Percentiles rank a stretch among this genome's conserved stretches.
phyloP scores from a whole-genome alignment of 352 stramenopile species.

The Phytophthora chlamydospora region DNA sequence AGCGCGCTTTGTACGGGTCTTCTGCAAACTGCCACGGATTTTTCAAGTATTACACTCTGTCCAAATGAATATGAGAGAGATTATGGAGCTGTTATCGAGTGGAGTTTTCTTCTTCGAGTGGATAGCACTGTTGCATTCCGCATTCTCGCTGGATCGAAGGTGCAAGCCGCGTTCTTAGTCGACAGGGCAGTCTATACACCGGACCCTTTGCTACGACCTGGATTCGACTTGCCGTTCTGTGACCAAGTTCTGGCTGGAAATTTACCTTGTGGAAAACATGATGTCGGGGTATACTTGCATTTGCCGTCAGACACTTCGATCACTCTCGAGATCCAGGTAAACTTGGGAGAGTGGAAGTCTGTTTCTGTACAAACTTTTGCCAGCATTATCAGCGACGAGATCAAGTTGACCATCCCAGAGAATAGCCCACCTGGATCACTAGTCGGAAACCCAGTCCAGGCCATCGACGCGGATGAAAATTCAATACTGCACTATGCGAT shows the following conservation, averaged over 20 bases:
- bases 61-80: neutral
- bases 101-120: conserved; percentile 15
- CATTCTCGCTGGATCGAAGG: conserved; percentile 6
- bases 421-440: conserved; percentile 19
- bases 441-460: conserved; percentile 17
- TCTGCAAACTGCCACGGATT: conserved; percentile 9
- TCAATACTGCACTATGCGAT: conserved; percentile 23
- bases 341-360: conserved; percentile 11
- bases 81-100: conserved; percentile 24
- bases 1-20: conserved; percentile 12
- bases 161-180: conserved; percentile 20
- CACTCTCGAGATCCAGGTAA: conserved; percentile 22
- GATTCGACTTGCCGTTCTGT: conserved; percentile 18
- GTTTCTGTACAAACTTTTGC: conserved; percentile 22
- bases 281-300: conserved; percentile 19
- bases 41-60: conserved; percentile 13
- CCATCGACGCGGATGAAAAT: conserved; percentile 27
- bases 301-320: conserved; percentile 10
- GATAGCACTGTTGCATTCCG: conserved; percentile 16
- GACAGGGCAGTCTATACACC: conserved; percentile 7
- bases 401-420: conserved; percentile 22
- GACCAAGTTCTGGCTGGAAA: conserved; percentile 12
- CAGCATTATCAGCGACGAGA: neutral
- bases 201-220: conserved; percentile 11
- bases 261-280: conserved; percentile 24